Evolutionary conservation across 495 filamentous ascomycete species (phyloP), one percentile per base, ranked within the genome.

Genomic region (Xylaria flabelliformis): DNA sequence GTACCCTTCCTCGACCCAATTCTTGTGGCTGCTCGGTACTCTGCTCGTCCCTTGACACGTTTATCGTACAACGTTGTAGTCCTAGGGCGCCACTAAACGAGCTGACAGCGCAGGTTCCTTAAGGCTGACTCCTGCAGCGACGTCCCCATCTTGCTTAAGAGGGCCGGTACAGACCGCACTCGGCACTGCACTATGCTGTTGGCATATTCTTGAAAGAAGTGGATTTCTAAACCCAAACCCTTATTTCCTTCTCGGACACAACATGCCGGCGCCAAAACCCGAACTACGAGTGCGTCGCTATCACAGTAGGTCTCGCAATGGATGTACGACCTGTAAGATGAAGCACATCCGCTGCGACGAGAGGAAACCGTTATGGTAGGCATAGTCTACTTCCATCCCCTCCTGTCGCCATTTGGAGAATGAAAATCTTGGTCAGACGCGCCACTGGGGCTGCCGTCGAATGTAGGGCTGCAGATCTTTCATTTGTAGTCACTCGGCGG

Each of bases 271-370:
- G n/a, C 70, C 70, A 24, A 72, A 72, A 19, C 70, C 70, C 41
- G 70, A 67, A 21, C 63, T 72, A 53, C 70, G 70, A 66, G 70
- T 72, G 42, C 73, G 78, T 48, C 74, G 78, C 26, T 72, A 77
- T 53, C 79, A 80, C 48, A 79, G 77, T 72, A 69, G 79, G 62
- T 78, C 75, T 71, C 85, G 92, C 41, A 93, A 92, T 77, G 92
- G 92, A 29, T 94, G 91, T 78, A 88, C 88, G 80, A 93, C 91
- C 3, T 94, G 91, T 84, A 94, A 94, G 84, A 86, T 88, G 79
- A 85, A 91, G 72, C 92, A 94, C 83, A 93, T 94, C 75, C 88
- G 92, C 58, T 94, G 92, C 79, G 92, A 94, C 75, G 92, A 94
- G 78, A 90, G 83, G 32, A 93, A 91, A 73, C 92, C 91, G 12